These are phyloP conservation scores for Alternaria gansuensis DNA, from an alignment of 2,329 filamentous ascomycete species.

Conservation along the genomic window DNA sequence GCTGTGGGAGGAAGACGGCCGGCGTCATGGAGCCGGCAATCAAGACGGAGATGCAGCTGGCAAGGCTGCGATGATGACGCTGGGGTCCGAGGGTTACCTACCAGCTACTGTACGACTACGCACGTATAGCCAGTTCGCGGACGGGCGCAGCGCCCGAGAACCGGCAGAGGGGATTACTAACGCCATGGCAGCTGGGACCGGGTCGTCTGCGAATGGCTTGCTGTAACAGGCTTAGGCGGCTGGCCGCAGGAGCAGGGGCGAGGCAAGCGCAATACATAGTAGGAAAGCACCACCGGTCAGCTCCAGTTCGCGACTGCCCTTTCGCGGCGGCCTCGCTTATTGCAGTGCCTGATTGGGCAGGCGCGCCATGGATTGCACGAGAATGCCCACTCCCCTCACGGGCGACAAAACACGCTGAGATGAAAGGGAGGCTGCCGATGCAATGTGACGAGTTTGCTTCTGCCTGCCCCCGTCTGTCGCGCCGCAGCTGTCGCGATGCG, in stretches of 20 bases:
- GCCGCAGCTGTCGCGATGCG: slow-evolving; percentile 19
- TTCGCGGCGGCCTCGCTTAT: slow-evolving; percentile 35
- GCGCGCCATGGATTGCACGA: slow-evolving; percentile 28
- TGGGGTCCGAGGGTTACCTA: background rate
- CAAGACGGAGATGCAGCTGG: background rate
- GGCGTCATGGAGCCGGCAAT: slow-evolving; percentile 7
- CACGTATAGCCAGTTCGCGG: slow-evolving; percentile 9
- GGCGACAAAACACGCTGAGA: slow-evolving; percentile 31
- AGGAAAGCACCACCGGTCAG: slow-evolving; percentile 21
- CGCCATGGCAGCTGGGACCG: slow-evolving; percentile 1
- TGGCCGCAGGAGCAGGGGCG: background rate
- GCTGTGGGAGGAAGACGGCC: background rate
- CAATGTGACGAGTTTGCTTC: slow-evolving; percentile 9
- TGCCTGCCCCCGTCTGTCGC: slow-evolving; percentile 13
- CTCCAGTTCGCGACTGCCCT: slow-evolving; percentile 23
- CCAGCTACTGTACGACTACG: background rate
- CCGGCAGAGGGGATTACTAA: slow-evolving; percentile 33
- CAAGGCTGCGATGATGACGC: slow-evolving; percentile 15
- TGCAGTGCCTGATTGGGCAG: slow-evolving; percentile 33
- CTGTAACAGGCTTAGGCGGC: background rate
- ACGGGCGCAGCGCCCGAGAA: slow-evolving; percentile 36
- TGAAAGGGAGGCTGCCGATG: slow-evolving; percentile 30
- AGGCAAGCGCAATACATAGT: slow-evolving; percentile 17
- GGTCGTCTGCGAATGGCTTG: slow-evolving; percentile 1
- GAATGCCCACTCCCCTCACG: slow-evolving; percentile 16